These are phyloP conservation scores for Vaccinium macrocarpon DNA, from an alignment of 148 eudicot species.

Conservation along the genomic window DNA sequence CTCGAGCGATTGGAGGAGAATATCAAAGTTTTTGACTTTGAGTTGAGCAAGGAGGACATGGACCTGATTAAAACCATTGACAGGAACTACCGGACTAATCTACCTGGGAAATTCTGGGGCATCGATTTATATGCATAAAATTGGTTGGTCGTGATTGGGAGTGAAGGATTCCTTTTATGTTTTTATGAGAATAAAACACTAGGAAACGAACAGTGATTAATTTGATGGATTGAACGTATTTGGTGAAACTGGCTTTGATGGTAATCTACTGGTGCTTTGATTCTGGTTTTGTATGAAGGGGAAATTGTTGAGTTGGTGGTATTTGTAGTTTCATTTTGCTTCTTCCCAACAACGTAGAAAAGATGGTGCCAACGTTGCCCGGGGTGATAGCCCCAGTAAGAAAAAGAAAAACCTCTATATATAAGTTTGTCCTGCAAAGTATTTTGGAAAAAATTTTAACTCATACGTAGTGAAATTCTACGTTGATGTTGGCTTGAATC, in stretches of 20 bases:
- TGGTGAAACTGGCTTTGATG: neutral
- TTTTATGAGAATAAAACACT: neutral
- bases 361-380: too few species aligned
- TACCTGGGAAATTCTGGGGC: conserved; percentile 89
- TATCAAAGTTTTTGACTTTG: conserved; percentile 60
- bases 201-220: neutral
- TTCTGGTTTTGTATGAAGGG: neutral
- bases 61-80: conserved; percentile 65
- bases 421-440: neutral
- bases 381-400: too few species aligned
- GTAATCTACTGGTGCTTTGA: neutral
- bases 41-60: conserved; percentile 79
- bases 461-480: too few species aligned
- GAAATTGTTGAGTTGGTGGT: too few species aligned
- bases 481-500: neutral
- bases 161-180: neutral
- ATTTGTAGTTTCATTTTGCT: neutral
- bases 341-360: neutral
- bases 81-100: conserved; percentile 68
- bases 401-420: too few species aligned
- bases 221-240: neutral
- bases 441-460: too few species aligned
- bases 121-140: conserved; percentile 61
- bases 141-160: neutral
- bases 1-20: conserved; percentile 69